A percentile compares a stretch with the other conserved stretches of the same genome.
Evolutionary conservation across 2,329 filamentous ascomycete species (phyloP).

Genomic region (Penicillium corylophilum): DNA sequence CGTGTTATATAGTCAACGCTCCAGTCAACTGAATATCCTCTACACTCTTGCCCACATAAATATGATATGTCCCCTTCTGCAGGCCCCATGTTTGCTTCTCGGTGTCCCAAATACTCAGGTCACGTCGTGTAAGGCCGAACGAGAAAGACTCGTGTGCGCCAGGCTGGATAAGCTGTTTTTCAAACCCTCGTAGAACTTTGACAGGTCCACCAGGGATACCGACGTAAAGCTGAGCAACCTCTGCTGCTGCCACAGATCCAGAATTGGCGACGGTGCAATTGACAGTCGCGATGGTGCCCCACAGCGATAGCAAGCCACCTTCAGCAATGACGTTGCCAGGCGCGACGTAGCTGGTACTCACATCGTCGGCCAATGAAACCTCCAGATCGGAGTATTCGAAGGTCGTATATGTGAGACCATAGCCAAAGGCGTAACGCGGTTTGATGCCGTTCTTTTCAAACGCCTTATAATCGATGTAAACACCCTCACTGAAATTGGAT

Average conservation of each 20-base stretch:
- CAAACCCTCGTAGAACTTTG: constrained; percentile 69
- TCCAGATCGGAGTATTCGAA: constrained; percentile 57
- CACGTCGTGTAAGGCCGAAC: no score
- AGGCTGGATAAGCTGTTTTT: constrained; percentile 66
- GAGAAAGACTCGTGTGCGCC: no score
- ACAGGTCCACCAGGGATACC: constrained; percentile 64
- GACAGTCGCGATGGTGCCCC: constrained; percentile 45
- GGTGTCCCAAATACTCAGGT: no score
- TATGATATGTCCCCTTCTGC: no score
- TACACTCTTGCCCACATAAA: no score
- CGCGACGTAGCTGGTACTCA: no score
- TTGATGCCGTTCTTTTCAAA: constrained; percentile 50
- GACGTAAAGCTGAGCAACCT: constrained; percentile 60
- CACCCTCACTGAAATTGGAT: constrained; percentile 58
- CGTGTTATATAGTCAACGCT: no score
- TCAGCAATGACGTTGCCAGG: constrained; percentile 15
- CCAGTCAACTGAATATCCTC: no score
- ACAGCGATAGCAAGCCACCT: constrained; percentile 54
- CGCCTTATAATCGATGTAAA: constrained; percentile 57
- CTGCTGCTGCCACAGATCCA: constrained; percentile 41
- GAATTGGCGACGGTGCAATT: constrained; percentile 46
- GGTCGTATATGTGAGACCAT: constrained; percentile 59
- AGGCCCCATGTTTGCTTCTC: no score
- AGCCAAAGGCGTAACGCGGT: constrained; percentile 61
- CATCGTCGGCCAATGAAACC: constrained; percentile 34